A percentile compares a stretch with the other conserved stretches of the same genome.
phyloP scores from a whole-genome alignment of 257 asterid species.

The Solanum chmielewskii region DNA sequence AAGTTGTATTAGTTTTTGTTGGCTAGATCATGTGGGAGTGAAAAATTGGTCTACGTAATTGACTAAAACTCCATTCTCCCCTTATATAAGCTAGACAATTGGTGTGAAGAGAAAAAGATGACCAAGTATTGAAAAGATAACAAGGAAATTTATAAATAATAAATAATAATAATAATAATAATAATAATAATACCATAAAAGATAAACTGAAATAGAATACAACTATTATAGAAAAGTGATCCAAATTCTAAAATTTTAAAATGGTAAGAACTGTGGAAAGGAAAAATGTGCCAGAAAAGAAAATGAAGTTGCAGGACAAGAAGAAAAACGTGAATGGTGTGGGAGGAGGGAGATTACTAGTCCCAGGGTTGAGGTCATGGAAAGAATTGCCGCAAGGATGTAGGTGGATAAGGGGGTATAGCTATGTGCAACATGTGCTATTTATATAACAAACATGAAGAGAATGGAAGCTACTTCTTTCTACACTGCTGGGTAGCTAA shows the following conservation, averaged over 20 bases:
- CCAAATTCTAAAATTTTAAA: not conserved
- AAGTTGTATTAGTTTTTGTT: not conserved
- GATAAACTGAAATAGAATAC: not conserved
- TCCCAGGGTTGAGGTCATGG: not conserved
- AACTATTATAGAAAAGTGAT: not conserved
- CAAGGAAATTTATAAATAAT: not conserved
- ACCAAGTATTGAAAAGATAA: not conserved
- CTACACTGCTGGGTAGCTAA: not conserved
- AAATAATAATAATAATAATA: not conserved
- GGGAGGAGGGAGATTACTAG: not conserved
- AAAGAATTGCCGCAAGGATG: not conserved
- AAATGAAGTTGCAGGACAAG: not conserved
- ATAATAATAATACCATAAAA: not conserved
- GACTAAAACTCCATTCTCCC: not conserved
- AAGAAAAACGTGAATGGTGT: not conserved
- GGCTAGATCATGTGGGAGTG: not conserved
- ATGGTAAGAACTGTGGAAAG: not conserved
- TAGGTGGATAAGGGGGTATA: not conserved
- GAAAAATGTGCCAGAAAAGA: not conserved
- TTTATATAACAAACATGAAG: not conserved
- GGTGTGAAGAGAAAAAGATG: not conserved
- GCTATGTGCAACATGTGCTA: not conserved
- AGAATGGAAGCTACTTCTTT: not conserved
- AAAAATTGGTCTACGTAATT: not conserved
- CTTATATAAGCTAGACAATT: not conserved